Evolutionary conservation across 257 asterid genomes (phyloP), one percentile per base, ranked within the genome.

Genomic region (Petunia axillaris): DNA sequence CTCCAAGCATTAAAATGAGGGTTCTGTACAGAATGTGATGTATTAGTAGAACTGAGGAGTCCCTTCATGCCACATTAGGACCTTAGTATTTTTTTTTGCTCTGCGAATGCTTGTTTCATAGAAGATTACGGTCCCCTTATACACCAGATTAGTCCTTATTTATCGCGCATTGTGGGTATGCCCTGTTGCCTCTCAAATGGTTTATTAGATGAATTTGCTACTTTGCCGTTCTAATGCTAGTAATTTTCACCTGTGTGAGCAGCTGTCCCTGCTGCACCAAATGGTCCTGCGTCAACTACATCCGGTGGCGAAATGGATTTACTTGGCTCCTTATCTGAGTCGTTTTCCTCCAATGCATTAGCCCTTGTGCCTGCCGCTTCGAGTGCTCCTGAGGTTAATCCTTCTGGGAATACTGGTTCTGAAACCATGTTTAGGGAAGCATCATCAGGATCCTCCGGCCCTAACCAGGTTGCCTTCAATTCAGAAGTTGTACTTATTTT

Each of bases 291-390:
- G 81, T 76, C 91, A 75, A 84, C 88, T 80, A 70, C 89, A 40
- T 67, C 91, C 68, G 86, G 82, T 15, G 75, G 87, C 84, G 97
- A 94, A 50, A 80, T 94, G 87, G 98, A 96, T 86, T 85, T 93
- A 53, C 89, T 95, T 71, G 98, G 95, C 64, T 85, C 97, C 54
- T 82, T 95, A 46, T 83, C 96, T 2, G 98, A 90, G 6, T 82
- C 94, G 2, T 88, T 82, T 77, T 87, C 92, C 53, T 79, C 93
- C 76, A 89, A 88, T 62, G 78, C 93, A 55, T 81, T 94, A 89
- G 97, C 98, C 84, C 91, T 90, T 11, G 93, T 94, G 85, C 92
- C 97, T 67, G 85, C 89, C 81, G 84, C 84, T 16, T 81, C 87
- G 8, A 3, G 74, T 64, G 70, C 87, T 43, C 40, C 91, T 81